These are phyloP conservation scores for Phytophthora rubi DNA, from an alignment of 352 stramenopile species.

Conservation along the genomic window DNA sequence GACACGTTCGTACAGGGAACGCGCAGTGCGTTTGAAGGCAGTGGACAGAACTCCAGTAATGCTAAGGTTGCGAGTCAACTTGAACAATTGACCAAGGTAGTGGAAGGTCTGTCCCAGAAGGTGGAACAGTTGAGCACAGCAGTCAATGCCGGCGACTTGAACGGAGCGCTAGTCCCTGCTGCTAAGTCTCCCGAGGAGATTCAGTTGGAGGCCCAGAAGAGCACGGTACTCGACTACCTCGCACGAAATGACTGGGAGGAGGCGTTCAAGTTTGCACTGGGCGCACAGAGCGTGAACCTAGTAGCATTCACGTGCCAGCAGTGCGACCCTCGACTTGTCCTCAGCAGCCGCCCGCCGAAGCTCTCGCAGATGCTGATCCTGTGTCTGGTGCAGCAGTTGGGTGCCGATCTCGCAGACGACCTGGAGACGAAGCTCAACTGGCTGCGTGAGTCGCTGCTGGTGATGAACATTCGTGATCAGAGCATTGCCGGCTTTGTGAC, in stretches of 20 bases:
- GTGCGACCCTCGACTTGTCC: constrained; percentile 65
- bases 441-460: constrained; percentile 80
- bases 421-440: constrained; percentile 75
- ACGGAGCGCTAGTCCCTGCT: constrained; percentile 23
- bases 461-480: constrained; percentile 79
- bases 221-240: constrained; percentile 54
- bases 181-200: constrained; percentile 51
- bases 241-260: constrained; percentile 73
- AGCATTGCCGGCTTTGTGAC: constrained; percentile 81
- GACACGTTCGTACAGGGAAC: constrained; percentile 82
- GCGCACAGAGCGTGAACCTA: constrained; percentile 77
- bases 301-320: constrained; percentile 76
- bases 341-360: constrained; percentile 69
- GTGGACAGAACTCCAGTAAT: constrained; percentile 59
- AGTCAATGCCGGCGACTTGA: constrained; percentile 34
- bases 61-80: constrained; percentile 67
- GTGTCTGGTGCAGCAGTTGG: constrained; percentile 85
- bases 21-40: constrained; percentile 64
- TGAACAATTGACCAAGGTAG: constrained; percentile 65
- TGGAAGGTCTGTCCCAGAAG: constrained; percentile 68
- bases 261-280: constrained; percentile 82
- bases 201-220: constrained; percentile 70
- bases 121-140: constrained; percentile 56
- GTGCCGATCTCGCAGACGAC: constrained; percentile 70
- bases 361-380: constrained; percentile 88